phyloP scores from a whole-genome alignment of 108 stramenopile genomes.

The Cyclotella cryptica region DNA sequence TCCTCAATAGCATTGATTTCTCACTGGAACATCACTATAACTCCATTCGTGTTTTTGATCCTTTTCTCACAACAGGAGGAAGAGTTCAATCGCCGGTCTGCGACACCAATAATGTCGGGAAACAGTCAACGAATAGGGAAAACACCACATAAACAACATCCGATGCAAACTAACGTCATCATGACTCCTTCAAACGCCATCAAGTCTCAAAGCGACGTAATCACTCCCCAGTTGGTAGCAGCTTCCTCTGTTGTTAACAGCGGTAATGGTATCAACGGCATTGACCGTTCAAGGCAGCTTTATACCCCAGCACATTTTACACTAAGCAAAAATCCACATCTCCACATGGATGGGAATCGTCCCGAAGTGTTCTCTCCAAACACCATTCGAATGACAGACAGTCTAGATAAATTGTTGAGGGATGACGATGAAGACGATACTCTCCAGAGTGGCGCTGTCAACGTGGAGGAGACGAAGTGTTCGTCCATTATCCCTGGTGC shows the following conservation, averaged over 20 bases:
- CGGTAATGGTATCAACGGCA: background rate
- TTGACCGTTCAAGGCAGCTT: constrained; percentile 24
- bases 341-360: constrained; percentile 35
- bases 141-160: background rate
- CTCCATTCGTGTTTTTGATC: background rate
- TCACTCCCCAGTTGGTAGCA: background rate
- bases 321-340: constrained; percentile 50
- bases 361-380: constrained; percentile 73
- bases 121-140: background rate
- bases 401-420: constrained; percentile 71
- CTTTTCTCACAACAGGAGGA: background rate
- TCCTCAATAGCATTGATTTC: too few species aligned
- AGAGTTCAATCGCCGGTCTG: background rate
- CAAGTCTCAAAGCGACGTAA: background rate
- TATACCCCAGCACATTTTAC: constrained; percentile 56
- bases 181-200: too few species aligned
- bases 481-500: background rate
- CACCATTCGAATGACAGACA: constrained; percentile 75
- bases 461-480: background rate
- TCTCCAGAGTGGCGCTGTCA: background rate
- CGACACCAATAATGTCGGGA: background rate
- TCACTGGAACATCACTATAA: background rate
- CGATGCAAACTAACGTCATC: too few species aligned
- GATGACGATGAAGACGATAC: constrained; percentile 69
- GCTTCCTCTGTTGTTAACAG: constrained; percentile 5